These are phyloP conservation scores for Neckera pumila DNA, from an alignment of 225 moss, liverwort and hornwort genomes.

Conservation along the genomic window DNA sequence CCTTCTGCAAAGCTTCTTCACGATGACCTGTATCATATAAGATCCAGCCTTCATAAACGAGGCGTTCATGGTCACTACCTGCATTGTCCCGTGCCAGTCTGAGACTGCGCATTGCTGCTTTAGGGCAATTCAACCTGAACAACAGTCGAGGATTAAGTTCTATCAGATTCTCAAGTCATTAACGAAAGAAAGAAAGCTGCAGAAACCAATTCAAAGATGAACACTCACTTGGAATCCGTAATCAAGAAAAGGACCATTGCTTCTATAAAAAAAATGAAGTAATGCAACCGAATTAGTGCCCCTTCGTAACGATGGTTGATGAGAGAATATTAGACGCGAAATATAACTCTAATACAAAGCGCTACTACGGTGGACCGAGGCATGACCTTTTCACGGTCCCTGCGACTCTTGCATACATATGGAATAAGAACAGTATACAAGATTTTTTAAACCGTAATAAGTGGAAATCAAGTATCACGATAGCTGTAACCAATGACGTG, in stretches of 20 bases:
- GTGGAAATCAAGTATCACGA: neutral
- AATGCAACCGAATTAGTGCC: neutral
- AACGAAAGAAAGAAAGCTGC: neutral
- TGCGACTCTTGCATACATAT: neutral
- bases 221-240: neutral
- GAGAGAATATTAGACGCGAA: neutral
- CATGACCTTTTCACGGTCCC: neutral
- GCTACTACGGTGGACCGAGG: neutral
- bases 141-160: neutral
- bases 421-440: neutral
- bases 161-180: neutral
- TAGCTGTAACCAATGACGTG: neutral
- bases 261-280: neutral
- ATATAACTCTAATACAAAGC: neutral
- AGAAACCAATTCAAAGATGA: neutral
- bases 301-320: neutral
- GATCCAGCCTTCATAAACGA: slow-evolving; percentile 99
- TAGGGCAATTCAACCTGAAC: slow-evolving; percentile 95
- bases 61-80: slow-evolving; percentile 80
- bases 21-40: slow-evolving; percentile 98
- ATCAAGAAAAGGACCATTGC: neutral
- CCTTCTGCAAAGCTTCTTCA: slow-evolving; percentile 90
- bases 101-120: slow-evolving; percentile 99
- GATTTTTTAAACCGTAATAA: neutral
- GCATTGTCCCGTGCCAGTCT: slow-evolving; percentile 96